Evolutionary conservation across 2,329 filamentous ascomycete genomes (phyloP), one percentile per base, ranked within the genome.

Genomic region (Penicillium sp.): DNA sequence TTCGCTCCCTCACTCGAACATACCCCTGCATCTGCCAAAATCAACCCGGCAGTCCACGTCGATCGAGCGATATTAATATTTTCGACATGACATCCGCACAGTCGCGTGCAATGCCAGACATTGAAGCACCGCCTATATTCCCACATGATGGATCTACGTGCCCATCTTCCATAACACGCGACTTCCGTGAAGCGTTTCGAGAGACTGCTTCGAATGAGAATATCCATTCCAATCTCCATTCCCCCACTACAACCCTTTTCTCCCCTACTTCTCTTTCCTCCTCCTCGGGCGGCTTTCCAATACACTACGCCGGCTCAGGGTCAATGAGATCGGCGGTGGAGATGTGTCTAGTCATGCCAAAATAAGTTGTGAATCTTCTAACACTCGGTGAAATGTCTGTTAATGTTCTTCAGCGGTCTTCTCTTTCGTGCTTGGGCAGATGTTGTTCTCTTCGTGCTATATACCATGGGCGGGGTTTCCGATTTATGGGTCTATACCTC

Each of bases 1-100:
- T 73, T 10, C 61, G 71, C 18, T 56, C 62, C 10, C 59, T 73
- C 9, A 58, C 56, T 2, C 44, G 50, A 31, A 51, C 48, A 5
- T 33, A 46, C 23, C 40, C 54, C 7, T 58, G 54, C 29, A 27
- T 48, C 5, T 58, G 56, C 20, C 53, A 46, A 9, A 25, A 41
- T 7, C 18, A 18, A 3, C 10, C 29, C 6, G 38, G 25, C 3
- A 42, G 24, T 12, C 24, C 46, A 9, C 45, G 50, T 25, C 27
- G 32, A 3, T 53, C 57, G 5, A 49, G 35, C 24, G 51, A 58
- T 25, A 20, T 52, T 4, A 58, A 58, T 20, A 43, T 59, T n/a
- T 55, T 55, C 47, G 44, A 56, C 5, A 40, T 59, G 39, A 9
- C 43, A 9, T 23, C n/a, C 6, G 28, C 32, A 13, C 24, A 9